phyloP scores from a whole-genome alignment of 139 green algal genomes.

The Coccomyxa sp. region DNA sequence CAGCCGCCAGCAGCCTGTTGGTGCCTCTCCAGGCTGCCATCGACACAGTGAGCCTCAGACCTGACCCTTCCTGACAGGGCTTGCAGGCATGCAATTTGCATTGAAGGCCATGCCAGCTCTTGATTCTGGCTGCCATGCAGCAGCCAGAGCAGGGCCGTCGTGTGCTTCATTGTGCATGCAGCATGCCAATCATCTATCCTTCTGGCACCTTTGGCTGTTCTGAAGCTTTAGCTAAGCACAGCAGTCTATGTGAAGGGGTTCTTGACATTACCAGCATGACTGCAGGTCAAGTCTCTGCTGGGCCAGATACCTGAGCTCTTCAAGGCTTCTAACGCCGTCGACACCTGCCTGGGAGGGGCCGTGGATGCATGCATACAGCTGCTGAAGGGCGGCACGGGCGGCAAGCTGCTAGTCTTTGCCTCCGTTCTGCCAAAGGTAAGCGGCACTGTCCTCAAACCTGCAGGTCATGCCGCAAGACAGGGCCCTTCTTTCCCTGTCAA shows the following conservation, averaged over 20 bases:
- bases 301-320: constrained; percentile 66
- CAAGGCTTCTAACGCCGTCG: constrained; percentile 27
- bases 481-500: too few relatives aligned
- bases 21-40: constrained; percentile 31
- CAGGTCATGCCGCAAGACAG: too few relatives aligned
- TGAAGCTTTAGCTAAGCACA: not conserved
- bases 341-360: constrained; percentile 57
- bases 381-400: constrained; percentile 58
- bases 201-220: not conserved
- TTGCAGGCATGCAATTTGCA: not conserved
- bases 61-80: not conserved
- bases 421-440: constrained; percentile 49
- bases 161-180: not conserved
- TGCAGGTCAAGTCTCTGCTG: constrained; percentile 48
- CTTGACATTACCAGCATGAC: too few relatives aligned
- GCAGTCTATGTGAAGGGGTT: too few relatives aligned
- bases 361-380: constrained; percentile 59
- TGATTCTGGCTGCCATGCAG: not conserved
- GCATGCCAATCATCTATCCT: not conserved
- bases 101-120: too few relatives aligned
- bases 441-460: too few relatives aligned
- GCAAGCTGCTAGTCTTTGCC: constrained; percentile 80
- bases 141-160: not conserved
- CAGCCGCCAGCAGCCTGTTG: constrained; percentile 30
- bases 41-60: constrained; percentile 7